Percentiles rank a stretch among this genome's conserved stretches.
Conservation (phyloP, 2,329 filamentous ascomycete genomes). For the Chaetomium olivaceum region DNA sequence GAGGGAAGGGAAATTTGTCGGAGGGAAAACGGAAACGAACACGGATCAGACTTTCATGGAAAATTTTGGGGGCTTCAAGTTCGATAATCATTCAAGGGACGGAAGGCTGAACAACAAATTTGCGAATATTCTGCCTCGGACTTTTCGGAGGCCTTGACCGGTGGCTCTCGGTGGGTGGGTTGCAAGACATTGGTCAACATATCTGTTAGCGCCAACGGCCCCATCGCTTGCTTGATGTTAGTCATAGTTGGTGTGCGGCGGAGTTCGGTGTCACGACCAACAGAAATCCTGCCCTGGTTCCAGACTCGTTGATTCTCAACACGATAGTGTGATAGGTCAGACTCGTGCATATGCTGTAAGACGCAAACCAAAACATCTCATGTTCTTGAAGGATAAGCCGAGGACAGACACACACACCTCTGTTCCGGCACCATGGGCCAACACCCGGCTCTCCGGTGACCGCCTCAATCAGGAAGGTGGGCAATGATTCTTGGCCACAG, state of each 20-base stretch:
- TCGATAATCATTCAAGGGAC: neutral
- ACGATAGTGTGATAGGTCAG: neutral
- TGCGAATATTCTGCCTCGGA: neutral
- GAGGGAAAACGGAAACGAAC: neutral
- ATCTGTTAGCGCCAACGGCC: neutral
- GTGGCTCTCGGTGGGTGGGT: neutral
- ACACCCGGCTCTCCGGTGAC: neutral
- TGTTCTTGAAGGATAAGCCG: neutral
- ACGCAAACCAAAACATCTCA: neutral
- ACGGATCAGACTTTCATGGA: neutral
- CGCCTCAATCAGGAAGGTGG: constrained; percentile 5
- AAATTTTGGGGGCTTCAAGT: neutral
- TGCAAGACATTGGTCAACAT: neutral
- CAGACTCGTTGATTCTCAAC: neutral
- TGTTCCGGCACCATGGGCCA: neutral
- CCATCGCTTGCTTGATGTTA: neutral
- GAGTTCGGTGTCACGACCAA: neutral
- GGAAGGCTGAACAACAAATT: neutral
- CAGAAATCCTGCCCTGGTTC: neutral
- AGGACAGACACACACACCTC: neutral
- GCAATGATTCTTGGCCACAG: neutral
- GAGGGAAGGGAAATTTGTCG: neutral
- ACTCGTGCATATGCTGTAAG: neutral
- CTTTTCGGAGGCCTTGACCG: neutral
- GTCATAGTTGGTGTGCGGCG: neutral